These are phyloP conservation scores for Colletotrichum cordylinicola DNA, from an alignment of 2,329 filamentous ascomycete genomes.

Conservation along the genomic window DNA sequence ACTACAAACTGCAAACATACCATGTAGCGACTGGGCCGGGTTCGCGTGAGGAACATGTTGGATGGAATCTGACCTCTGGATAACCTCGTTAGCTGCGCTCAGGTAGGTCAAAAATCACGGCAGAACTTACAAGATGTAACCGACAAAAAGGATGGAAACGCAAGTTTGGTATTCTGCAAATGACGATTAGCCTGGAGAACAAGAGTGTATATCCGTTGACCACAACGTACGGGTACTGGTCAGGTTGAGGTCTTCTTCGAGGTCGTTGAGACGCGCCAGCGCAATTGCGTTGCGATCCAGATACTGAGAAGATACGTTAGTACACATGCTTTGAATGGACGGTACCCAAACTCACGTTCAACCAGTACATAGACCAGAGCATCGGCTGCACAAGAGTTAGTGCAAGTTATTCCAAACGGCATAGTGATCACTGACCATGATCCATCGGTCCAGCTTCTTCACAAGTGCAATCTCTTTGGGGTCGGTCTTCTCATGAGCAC, in stretches of 20 bases:
- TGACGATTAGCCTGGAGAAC: neutral
- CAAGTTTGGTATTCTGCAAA: slow-evolving; percentile 36
- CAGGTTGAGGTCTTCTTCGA: slow-evolving; percentile 27
- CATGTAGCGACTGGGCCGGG: slow-evolving; percentile 23
- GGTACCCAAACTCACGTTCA: slow-evolving; percentile 17
- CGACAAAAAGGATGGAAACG: slow-evolving; percentile 39
- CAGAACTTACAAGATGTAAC: slow-evolving; percentile 23
- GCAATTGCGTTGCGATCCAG: slow-evolving; percentile 25
- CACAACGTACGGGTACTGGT: slow-evolving; percentile 13
- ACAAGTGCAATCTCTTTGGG: slow-evolving; percentile 46
- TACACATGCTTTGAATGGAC: neutral
- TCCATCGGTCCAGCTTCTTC: slow-evolving; percentile 43
- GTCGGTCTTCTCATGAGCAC: slow-evolving; percentile 44
- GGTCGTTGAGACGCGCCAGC: slow-evolving; percentile 25
- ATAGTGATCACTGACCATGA: slow-evolving; percentile 32
- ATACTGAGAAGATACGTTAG: neutral
- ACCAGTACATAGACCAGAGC: slow-evolving; percentile 25
- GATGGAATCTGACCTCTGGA: slow-evolving; percentile 21
- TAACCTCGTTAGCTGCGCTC: neutral
- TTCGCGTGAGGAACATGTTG: slow-evolving; percentile 24
- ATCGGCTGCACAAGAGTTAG: slow-evolving; percentile 15
- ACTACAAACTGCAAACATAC: neutral
- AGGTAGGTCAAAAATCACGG: fast-evolving
- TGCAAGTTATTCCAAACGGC: neutral
- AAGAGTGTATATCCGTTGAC: no score